phyloP scores from a whole-genome alignment of 495 filamentous ascomycete genomes.

The Aspergillus incahuasiensis region DNA sequence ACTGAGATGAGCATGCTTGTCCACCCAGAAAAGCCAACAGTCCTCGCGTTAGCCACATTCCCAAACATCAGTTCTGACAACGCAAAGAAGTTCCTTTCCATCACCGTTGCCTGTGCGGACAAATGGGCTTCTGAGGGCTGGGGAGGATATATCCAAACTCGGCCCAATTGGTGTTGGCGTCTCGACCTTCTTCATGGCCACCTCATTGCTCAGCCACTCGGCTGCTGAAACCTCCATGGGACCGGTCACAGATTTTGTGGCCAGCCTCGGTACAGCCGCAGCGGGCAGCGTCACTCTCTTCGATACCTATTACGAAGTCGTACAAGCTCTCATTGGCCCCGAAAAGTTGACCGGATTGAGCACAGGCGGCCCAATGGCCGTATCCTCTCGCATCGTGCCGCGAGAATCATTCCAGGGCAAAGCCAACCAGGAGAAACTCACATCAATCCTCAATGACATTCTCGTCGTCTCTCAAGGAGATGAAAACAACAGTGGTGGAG shows the following conservation, averaged over 20 bases:
- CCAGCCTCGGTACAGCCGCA: neutral
- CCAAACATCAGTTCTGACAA: conserved; percentile 22
- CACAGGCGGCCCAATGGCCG: neutral
- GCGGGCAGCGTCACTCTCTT: conserved; percentile 23
- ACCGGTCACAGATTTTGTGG: conserved; percentile 24
- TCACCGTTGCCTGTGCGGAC: conserved; percentile 37
- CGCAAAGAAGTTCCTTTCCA: conserved; percentile 29
- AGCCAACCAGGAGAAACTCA: neutral
- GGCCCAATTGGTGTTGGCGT: neutral
- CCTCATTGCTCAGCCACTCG: conserved; percentile 26
- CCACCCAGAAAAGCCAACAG: conserved; percentile 19
- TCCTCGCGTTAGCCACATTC: conserved; percentile 25
- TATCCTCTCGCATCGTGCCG: conserved; percentile 10
- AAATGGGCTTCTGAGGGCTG: conserved; percentile 44
- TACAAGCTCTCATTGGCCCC: conserved; percentile 18
- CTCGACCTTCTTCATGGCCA: conserved; percentile 36
- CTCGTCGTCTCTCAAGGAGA: neutral
- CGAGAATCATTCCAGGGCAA: neutral
- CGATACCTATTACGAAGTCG: conserved; percentile 19
- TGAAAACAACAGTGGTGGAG: neutral
- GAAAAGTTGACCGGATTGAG: neutral
- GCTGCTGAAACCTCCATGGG: conserved; percentile 31
- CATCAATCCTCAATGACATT: conserved; percentile 1
- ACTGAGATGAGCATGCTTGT: conserved; percentile 42
- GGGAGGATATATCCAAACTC: conserved; percentile 37